Conservation (phyloP, 1,284 basidiomycete species). For the Spongispora temasekensis region DNA sequence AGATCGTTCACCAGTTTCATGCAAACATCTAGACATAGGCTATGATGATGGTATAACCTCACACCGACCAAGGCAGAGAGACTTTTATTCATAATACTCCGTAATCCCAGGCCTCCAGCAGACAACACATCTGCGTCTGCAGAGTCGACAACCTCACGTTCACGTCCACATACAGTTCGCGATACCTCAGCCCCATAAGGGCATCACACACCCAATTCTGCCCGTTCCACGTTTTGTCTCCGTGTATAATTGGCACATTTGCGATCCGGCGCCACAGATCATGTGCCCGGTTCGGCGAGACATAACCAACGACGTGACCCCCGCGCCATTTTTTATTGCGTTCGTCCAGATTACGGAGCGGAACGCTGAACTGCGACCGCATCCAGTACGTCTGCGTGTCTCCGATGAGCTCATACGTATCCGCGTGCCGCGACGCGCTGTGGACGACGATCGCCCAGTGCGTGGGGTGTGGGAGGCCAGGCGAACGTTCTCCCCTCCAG, state of each 20-base stretch:
- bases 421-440: background rate
- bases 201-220: background rate
- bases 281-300: slow-evolving; percentile 11
- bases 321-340: no score
- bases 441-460: background rate
- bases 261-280: slow-evolving; percentile 13
- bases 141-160: background rate
- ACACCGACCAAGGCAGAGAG: no score
- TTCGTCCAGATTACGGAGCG: slow-evolving; percentile 5
- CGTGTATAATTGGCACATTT: slow-evolving; percentile 7
- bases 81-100: background rate
- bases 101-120: background rate
- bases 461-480: background rate
- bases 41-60: no score
- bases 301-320: slow-evolving; percentile 18
- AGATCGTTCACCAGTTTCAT: no score
- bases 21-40: no score
- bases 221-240: background rate
- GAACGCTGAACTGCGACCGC: slow-evolving; percentile 15
- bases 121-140: background rate
- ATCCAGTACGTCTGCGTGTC: slow-evolving; percentile 3
- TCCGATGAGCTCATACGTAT: background rate
- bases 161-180: background rate
- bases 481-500: background rate
- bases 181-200: background rate